These are phyloP conservation scores for Theobroma cacao DNA, from an alignment of 345 rosid genomes.

Conservation along the genomic window DNA sequence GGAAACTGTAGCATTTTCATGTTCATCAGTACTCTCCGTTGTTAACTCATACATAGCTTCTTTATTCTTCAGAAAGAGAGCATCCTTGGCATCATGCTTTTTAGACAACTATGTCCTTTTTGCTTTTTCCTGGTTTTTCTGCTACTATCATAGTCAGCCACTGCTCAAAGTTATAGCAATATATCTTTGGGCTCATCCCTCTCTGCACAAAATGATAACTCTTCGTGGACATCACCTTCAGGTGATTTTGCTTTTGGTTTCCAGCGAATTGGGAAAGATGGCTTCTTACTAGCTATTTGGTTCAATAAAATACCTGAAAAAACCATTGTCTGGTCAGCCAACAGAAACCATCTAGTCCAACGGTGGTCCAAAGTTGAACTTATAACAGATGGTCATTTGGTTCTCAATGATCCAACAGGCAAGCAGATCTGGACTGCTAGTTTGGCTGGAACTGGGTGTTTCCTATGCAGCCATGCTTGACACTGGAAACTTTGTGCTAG, in stretches of 20 bases:
- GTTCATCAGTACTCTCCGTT: too few species aligned
- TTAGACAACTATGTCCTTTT: background rate
- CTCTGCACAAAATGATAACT: conserved; percentile 15
- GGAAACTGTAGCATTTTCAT: too few species aligned
- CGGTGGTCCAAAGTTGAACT: conserved; percentile 40
- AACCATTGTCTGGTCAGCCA: conserved; percentile 55
- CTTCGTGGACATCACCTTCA: conserved; percentile 41
- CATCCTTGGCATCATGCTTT: conserved; percentile 34
- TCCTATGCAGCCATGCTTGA: conserved; percentile 49
- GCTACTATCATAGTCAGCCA: conserved; percentile 10
- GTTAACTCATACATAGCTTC: too few species aligned
- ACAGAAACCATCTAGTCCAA: conserved; percentile 22
- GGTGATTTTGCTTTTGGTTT: conserved; percentile 59
- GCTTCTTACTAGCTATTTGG: conserved; percentile 39
- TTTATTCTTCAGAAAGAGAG: too few species aligned
- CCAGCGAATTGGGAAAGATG: conserved; percentile 10
- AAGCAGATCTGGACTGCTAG: conserved; percentile 26
- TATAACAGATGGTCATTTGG: conserved; percentile 30
- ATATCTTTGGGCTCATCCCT: conserved; percentile 27
- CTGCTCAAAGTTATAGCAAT: conserved; percentile 26
- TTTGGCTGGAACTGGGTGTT: conserved; percentile 14
- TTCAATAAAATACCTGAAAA: conserved; percentile 38
- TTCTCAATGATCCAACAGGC: conserved; percentile 37
- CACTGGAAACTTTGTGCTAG: conserved; percentile 48
- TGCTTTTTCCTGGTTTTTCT: conserved; percentile 4